A percentile compares a stretch with the other conserved stretches of the same genome.
Conservation (phyloP, 176 grass and related monocot genomes). For the Triticum urartu region DNA sequence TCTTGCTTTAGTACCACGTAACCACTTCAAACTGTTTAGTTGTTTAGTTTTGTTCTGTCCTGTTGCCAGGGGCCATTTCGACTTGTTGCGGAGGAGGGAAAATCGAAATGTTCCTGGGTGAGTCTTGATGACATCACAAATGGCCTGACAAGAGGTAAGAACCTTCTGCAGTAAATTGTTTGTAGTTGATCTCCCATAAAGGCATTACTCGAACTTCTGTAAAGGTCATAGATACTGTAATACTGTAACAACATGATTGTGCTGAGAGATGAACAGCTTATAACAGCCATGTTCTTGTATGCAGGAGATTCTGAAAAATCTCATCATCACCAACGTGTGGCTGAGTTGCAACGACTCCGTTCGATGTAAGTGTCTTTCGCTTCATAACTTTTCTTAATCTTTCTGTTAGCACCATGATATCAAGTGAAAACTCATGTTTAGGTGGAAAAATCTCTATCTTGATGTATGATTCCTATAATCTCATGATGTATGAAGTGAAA, state of each 20-base stretch:
- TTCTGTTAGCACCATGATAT: slow-evolving; percentile 12
- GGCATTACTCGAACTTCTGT: neutral
- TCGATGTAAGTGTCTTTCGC: slow-evolving; percentile 58
- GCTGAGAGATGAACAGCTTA: slow-evolving; percentile 27
- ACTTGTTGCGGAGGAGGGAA: slow-evolving; percentile 96
- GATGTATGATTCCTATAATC: slow-evolving; percentile 20
- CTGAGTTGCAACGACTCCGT: slow-evolving; percentile 88
- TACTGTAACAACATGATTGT: slow-evolving; percentile 6
- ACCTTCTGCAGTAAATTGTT: neutral
- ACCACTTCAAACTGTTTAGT: slow-evolving; percentile 18
- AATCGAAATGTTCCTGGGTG: slow-evolving; percentile 99
- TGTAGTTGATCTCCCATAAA: neutral
- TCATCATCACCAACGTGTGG: slow-evolving; percentile 79
- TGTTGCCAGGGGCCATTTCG: slow-evolving; percentile 79
- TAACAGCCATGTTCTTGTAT: slow-evolving; percentile 13
- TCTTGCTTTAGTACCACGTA: neutral
- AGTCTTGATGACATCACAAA: slow-evolving; percentile 98
- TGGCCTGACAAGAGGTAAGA: slow-evolving; percentile 86
- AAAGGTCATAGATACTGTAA: slow-evolving; percentile 10
- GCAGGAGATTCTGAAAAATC: slow-evolving; percentile 97
- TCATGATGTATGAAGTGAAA: neutral
- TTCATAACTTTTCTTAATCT: slow-evolving; percentile 4
- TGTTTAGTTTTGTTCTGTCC: slow-evolving; percentile 13
- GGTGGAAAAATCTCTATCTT: neutral
- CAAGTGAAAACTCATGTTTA: slow-evolving; percentile 9